Evolutionary conservation across 2,329 filamentous ascomycete genomes (phyloP), one percentile per base, ranked within the genome.

Genomic region (Ceratocystis destructans): DNA sequence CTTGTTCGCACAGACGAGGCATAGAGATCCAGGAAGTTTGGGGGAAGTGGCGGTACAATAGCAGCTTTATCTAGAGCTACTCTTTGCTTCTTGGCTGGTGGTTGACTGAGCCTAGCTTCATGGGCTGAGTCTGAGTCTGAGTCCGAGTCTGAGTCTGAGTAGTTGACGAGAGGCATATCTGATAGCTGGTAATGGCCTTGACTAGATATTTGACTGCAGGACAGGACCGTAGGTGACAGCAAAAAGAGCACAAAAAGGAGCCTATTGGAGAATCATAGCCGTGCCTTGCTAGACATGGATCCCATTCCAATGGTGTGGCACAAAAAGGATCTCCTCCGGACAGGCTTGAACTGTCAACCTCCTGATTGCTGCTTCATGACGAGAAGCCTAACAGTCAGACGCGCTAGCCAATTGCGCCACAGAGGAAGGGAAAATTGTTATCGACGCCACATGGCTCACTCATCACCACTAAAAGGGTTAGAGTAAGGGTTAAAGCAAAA

Each of bases 21-120:
- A 76, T 99, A 97, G 65, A 97, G 81, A 74, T 96, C 89, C 74
- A 91, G 89, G 75, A 99, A 97, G 83, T 78, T 12, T 85, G 76
- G 7, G 92, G 93, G 25, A 96, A 80, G 7, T 91, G 89, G 37
- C 89, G 90, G 50, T 61, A 50, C 12, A 44, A 5, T 31, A 1
- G 61, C 17, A 17, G 55, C 28, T 33, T 25, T n/a, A n/a, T 37
- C 15, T 15, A 17, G 5, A 3, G 44, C 61, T n/a, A 65, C 41
- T 15, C 65, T 69, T 59, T 48, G 67, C 22, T 31, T 65, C 37
- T 61, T 68, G 65, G 41, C 28, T 3, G 61, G 61, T n/a, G 67
- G 67, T 12, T 59, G 50, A n/a, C 59, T 46, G 55, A 59, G 46
- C 25, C 55, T 37, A 37, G 61, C 57, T 41, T 63, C 57, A 61